Evolutionary conservation across 2,329 filamentous ascomycete species (phyloP), one percentile per base, ranked within the genome.

Genomic region (Cytospora schulzeri): DNA sequence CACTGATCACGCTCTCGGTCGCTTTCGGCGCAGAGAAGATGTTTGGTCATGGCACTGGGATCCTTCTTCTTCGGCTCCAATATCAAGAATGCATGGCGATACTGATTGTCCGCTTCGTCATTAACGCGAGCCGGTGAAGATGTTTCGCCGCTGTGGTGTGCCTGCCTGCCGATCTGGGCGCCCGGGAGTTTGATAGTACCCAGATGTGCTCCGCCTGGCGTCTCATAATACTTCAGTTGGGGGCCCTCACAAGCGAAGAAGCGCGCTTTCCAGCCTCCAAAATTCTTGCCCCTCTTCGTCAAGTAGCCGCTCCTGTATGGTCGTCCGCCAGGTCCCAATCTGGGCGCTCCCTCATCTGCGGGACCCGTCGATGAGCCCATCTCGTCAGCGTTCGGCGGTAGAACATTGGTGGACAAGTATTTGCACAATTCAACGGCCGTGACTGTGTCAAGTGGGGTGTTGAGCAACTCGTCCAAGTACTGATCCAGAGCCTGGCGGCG

Each of bases 21-120:
- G 72, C 91, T 98, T 76, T 99, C 95, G 0, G 95, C 94, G 75
- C 95, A 99, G 22, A 99, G 81, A 0, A 99, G 93, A 75, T 99
- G 95, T 69, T 94, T 91, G 28, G 97, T 92, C 60, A 94, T 85
- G 69, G 91, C 93, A 26, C 84, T 88, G 0, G 93, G 93, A 73
- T 99, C 95, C 76, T 97, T 98, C 76, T 93, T 92, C 80, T 99
- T 99, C 1, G 94, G 94, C 73, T 99, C 95, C 60, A 98, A 76
- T 61, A 99, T 91, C 54, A 98, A 81, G 78, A 99, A 99, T 0
- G 95, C 95, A 77, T 99, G 95, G 7, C 95, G 90, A 74, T 97
- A 99, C 75, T 98, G 92, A 72, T 96, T 96, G 66, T 98, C 95
- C 56, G 87, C 79, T 62, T 97, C 93, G 53, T 96, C 92, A 22